These are phyloP conservation scores for Cercospora sp. DNA, from an alignment of 2,329 filamentous ascomycete species.

Conservation along the genomic window DNA sequence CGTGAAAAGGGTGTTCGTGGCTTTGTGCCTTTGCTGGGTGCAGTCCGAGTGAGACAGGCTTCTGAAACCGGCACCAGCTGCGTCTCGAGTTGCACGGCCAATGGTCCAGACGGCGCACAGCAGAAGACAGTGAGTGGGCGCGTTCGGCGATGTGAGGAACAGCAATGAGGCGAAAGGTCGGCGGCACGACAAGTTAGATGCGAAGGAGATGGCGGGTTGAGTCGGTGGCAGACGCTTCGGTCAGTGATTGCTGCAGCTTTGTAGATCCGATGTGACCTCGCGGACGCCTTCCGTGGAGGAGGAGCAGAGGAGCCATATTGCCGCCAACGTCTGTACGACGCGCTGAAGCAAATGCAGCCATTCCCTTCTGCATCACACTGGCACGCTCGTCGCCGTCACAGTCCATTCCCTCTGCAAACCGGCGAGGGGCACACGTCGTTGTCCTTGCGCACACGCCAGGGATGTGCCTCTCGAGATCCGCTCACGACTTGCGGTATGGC, in stretches of 20 bases:
- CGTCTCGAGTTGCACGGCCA: slow-evolving; percentile 15
- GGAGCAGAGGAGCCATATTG: neutral
- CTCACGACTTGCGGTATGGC: neutral
- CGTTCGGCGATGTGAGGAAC: neutral
- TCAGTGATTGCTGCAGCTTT: neutral
- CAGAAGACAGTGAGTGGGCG: neutral
- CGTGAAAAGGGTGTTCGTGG: neutral
- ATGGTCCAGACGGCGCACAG: neutral
- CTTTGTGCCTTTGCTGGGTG: slow-evolving; percentile 4
- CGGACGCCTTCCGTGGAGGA: neutral
- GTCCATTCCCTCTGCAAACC: neutral
- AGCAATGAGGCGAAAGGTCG: neutral
- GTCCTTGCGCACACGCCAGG: neutral
- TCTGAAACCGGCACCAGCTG: slow-evolving; percentile 11
- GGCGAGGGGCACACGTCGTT: neutral
- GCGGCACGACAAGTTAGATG: neutral
- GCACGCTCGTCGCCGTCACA: neutral
- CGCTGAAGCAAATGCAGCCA: neutral
- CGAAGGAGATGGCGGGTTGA: neutral
- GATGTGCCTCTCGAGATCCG: neutral
- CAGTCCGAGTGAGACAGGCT: slow-evolving; percentile 14
- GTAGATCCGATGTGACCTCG: neutral
- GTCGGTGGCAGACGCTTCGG: neutral
- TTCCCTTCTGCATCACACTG: neutral
- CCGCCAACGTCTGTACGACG: neutral